Base-by-base conservation (phyloP, 345 rosid species). In the Pugionium cornutum region DNA sequence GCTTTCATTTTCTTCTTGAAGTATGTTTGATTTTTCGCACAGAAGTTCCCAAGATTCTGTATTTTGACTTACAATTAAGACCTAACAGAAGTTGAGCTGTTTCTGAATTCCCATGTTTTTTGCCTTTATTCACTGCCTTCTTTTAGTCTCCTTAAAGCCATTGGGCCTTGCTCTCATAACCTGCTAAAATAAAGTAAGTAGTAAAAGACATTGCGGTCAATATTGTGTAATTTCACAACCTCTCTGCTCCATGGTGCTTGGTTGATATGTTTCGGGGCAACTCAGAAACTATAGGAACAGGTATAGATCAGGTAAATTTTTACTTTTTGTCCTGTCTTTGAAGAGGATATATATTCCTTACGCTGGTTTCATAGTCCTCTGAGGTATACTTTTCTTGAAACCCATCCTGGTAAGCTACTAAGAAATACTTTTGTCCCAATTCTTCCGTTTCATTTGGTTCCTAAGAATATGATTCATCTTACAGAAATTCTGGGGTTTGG, bases 381-480 rank as follows among this genome's bases (percentile, higher is more conserved):
- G 78, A 89, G 76, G 66, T 69, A 40, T 69, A 45, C 58, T 75
- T 74, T 66, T 69, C 43, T 62, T 49, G 46, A 60, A 73, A 78
- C 76, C 51, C 58, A 62, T 56, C 72, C 74, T 75, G 90, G 88
- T 84, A 83, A 86, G 86, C 80, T 42, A 48, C 33, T 55, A 48
- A 71, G 53, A 64, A 9, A 41, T 64, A 10, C 18, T 27, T 67
- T 33, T 53, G 72, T 36, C 60, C 81, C 76, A 49, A 47, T 72
- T 51, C 49, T 55, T 62, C 67, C 73, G 4, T 68, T 73, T 79
- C 80, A 54, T 44, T 42, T 66, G 43, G 76, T 52, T 75, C 79
- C 84, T 77, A 71, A 61, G 78, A 74, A 79, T 73, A 68, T 76
- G 67, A 80, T 78, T 74, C 82, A 76, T 82, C 75, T 82, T 77